Conservation (phyloP, 1,284 basidiomycete genomes). For the Rhodofomes roseus region DNA sequence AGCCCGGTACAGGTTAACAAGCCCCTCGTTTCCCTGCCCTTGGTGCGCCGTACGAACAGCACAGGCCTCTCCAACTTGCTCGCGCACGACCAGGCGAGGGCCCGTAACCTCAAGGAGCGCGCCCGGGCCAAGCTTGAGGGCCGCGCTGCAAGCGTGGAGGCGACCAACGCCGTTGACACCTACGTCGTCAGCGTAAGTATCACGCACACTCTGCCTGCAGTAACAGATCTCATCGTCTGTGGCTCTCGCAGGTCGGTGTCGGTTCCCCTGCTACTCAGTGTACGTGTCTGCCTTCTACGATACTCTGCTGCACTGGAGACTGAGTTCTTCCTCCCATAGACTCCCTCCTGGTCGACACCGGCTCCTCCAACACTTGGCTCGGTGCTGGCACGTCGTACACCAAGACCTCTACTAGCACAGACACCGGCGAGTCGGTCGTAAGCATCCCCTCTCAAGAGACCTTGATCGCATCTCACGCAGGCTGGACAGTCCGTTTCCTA, state of each 20-base stretch:
- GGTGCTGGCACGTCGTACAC: constrained; percentile 23
- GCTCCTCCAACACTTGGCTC: constrained; percentile 30
- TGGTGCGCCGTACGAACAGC: constrained; percentile 48
- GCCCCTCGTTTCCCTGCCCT: constrained; percentile 37
- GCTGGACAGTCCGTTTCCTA: constrained; percentile 36
- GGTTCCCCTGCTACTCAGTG: constrained; percentile 4
- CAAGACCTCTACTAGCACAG: constrained; percentile 13
- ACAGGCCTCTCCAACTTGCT: constrained; percentile 30
- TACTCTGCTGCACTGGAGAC: too few relatives aligned
- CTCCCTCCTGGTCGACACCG: constrained; percentile 20
- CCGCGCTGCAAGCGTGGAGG: constrained; percentile 24
- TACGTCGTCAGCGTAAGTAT: constrained; percentile 27
- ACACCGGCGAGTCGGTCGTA: constrained; percentile 22
- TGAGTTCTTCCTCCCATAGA: neutral
- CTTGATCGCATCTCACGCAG: neutral
- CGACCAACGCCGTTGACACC: constrained; percentile 34
- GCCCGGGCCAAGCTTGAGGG: constrained; percentile 13
- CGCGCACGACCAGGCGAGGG: constrained; percentile 24
- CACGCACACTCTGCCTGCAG: too few relatives aligned
- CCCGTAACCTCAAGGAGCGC: constrained; percentile 13
- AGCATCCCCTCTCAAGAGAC: neutral
- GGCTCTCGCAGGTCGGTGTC: constrained; percentile 1
- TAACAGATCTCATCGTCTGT: constrained; percentile 6
- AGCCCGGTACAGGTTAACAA: constrained; percentile 41
- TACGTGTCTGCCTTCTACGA: neutral